phyloP scores from a whole-genome alignment of 2,329 filamentous ascomycete genomes.

The Sclerotiophoma versabilis region DNA sequence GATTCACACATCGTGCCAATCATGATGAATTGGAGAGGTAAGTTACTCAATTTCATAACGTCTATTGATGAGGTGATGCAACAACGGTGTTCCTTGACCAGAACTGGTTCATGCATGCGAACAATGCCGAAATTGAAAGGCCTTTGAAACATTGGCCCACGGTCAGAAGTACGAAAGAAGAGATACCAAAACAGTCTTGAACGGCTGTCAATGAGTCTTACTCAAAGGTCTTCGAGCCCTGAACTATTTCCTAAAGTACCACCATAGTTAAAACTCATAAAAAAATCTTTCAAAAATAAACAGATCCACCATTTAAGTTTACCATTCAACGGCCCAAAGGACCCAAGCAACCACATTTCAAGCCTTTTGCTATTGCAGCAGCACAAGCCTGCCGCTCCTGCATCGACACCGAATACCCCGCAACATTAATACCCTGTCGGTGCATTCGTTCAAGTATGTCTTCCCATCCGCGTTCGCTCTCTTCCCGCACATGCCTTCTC shows the following conservation, averaged over 20 bases:
- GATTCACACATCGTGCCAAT: no score
- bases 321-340: neutral
- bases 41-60: neutral
- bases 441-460: neutral
- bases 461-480: neutral
- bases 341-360: slow-evolving; percentile 1
- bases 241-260: no score
- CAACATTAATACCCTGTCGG: neutral
- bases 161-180: no score
- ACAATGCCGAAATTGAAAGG: neutral
- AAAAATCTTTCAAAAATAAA: no score
- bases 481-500: neutral
- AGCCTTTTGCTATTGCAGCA: neutral
- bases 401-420: neutral
- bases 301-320: no score
- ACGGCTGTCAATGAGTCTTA: no score
- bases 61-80: neutral
- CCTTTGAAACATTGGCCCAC: neutral
- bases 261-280: no score
- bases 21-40: no score
- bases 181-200: no score
- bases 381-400: neutral
- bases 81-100: neutral
- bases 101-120: neutral
- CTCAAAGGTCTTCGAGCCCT: no score